phyloP scores from a whole-genome alignment of 371 early-diverging fungal genomes.

The Mucor piriformis region DNA sequence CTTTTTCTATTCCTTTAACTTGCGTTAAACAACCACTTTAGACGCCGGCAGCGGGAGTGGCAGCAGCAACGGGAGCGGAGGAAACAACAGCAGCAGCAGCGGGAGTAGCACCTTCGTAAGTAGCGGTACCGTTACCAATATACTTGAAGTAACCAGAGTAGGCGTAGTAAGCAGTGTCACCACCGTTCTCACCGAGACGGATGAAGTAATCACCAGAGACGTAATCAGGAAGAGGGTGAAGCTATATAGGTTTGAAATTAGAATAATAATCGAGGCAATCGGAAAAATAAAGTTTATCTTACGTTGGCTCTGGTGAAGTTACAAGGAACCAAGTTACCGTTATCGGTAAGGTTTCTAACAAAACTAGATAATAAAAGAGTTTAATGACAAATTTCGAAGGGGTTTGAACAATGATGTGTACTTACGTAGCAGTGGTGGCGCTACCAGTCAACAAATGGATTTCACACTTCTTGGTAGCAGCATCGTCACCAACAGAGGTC shows the following conservation, averaged over 20 bases:
- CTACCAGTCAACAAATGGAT: constrained; percentile 26
- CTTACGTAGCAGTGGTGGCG: constrained; percentile 20
- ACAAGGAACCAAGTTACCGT: constrained; percentile 28
- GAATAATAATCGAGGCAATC: background rate
- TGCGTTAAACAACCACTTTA: no score
- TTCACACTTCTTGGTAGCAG: constrained; percentile 15
- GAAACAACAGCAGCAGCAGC: background rate
- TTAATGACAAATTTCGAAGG: background rate
- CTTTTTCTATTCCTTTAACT: background rate
- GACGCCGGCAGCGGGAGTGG: background rate
- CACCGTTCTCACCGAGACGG: constrained; percentile 23
- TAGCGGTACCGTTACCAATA: constrained; percentile 18
- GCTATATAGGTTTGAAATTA: background rate
- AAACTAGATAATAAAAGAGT: constrained; percentile 4
- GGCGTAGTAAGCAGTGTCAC: constrained; percentile 1
- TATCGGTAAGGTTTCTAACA: constrained; percentile 26
- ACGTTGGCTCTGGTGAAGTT: constrained; percentile 21
- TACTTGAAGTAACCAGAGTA: constrained; percentile 25
- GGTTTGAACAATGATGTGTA: background rate
- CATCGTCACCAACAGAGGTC: constrained; percentile 15
- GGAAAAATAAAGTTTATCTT: constrained; percentile 3
- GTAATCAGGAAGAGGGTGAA: constrained; percentile 27
- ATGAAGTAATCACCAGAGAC: constrained; percentile 26
- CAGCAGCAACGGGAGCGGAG: background rate
- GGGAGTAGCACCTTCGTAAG: background rate